These are phyloP conservation scores for Plasmodium vinckei DNA, from an alignment of 169 alveolate genomes.

Conservation along the genomic window DNA sequence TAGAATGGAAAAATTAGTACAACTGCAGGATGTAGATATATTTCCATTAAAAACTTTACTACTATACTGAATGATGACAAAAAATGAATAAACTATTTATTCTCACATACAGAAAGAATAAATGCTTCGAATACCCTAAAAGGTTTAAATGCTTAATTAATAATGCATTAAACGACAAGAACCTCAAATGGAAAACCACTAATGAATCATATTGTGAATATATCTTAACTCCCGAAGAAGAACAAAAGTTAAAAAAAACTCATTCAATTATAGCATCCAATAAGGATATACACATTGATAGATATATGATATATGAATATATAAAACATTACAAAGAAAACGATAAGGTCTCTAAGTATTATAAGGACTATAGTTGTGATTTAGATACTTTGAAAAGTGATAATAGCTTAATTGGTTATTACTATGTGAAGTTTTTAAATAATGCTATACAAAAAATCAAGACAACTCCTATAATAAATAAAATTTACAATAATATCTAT, in stretches of 20 bases:
- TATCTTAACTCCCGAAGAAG: conserved; percentile 58
- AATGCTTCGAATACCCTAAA: conserved; percentile 20
- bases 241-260: conserved; percentile 27
- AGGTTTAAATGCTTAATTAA: conserved; percentile 62
- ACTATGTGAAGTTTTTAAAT: conserved; percentile 38
- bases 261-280: conserved; percentile 36
- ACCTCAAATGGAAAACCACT: conserved; percentile 65
- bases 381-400: conserved; percentile 28
- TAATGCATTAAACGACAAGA: conserved; percentile 25
- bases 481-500: conserved; percentile 35
- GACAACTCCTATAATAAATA: conserved; percentile 43
- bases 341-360: conserved; percentile 45
- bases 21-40: no score
- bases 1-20: no score
- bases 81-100: conserved; percentile 39
- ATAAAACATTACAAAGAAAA: conserved; percentile 51
- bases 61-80: background rate
- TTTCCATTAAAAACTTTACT: no score
- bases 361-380: conserved; percentile 38
- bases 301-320: conserved; percentile 40
- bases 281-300: conserved; percentile 47
- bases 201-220: conserved; percentile 73
- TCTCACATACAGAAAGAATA: conserved; percentile 8
- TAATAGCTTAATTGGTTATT: conserved; percentile 11
- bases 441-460: conserved; percentile 21